Percentiles rank a stretch among this genome's conserved stretches.
These are phyloP conservation scores for Metschnikowia chrysomelidarum DNA, from an alignment of 805 yeast species.

Conservation along the genomic window DNA sequence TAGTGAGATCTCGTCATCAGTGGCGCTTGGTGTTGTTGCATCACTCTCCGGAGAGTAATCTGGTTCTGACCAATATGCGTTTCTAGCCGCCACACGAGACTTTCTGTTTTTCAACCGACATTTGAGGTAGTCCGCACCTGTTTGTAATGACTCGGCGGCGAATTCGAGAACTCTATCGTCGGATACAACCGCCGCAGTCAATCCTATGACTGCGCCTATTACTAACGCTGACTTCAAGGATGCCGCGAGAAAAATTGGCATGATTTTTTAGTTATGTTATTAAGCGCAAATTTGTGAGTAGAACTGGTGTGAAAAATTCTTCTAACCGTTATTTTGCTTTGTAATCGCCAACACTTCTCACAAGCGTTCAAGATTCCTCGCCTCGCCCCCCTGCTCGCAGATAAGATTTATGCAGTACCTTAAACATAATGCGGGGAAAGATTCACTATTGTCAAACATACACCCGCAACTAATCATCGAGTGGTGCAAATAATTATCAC, in stretches of 20 bases:
- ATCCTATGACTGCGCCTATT: constrained; percentile 15
- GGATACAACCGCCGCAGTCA: constrained; percentile 14
- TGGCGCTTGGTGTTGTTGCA: constrained; percentile 14
- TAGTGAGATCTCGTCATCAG: constrained; percentile 9
- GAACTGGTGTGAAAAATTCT: no score
- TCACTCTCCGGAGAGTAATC: constrained; percentile 5
- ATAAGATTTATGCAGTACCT: no score
- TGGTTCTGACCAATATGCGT: background rate
- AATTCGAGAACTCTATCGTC: constrained; percentile 13
- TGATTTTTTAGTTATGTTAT: no score
- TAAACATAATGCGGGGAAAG: no score
- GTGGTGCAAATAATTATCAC: no score
- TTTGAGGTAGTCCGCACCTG: constrained; percentile 12
- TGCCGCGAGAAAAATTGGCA: constrained; percentile 12
- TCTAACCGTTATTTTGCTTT: no score
- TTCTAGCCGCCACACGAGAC: constrained; percentile 4
- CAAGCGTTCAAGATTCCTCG: no score
- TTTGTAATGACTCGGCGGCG: constrained; percentile 9
- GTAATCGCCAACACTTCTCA: no score
- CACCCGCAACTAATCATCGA: no score
- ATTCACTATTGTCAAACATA: no score
- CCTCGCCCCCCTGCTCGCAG: no score
- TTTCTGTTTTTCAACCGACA: constrained; percentile 6
- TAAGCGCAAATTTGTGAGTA: no score
- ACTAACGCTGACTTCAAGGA: constrained; percentile 16